Evolutionary conservation across 2,329 filamentous ascomycete species (phyloP).

Genomic region (Neonectria punicea): DNA sequence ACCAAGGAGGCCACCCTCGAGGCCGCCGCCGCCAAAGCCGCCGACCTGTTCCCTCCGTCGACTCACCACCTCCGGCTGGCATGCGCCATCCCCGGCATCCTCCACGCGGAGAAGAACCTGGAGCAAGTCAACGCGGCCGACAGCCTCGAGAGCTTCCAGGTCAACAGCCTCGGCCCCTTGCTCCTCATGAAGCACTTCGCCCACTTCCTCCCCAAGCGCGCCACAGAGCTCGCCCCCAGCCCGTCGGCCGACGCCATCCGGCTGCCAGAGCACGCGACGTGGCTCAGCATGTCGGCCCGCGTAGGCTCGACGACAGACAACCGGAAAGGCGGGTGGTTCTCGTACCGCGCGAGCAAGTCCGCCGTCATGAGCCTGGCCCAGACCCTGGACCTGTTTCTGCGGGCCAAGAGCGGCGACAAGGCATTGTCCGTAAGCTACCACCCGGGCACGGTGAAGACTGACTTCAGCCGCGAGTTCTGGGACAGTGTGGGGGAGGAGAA

Average conservation of each 20-base stretch:
- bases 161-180: constrained; percentile 80
- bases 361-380: constrained; percentile 77
- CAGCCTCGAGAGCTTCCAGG: constrained; percentile 75
- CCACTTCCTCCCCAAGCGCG: constrained; percentile 72
- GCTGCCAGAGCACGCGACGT: constrained; percentile 67
- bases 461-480: constrained; percentile 79
- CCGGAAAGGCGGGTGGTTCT: constrained; percentile 81
- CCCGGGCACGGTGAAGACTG: constrained; percentile 83
- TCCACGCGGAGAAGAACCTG: constrained; percentile 78
- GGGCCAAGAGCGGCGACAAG: constrained; percentile 64
- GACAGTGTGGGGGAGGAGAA: constrained; percentile 66
- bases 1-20: constrained; percentile 71
- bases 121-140: constrained; percentile 68
- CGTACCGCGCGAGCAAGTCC: constrained; percentile 80
- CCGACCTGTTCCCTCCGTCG: constrained; percentile 60
- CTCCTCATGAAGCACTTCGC: constrained; percentile 82
- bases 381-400: constrained; percentile 76
- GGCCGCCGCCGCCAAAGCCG: constrained; percentile 63
- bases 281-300: constrained; percentile 81
- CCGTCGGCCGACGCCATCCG: constrained; percentile 35
- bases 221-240: constrained; percentile 47
- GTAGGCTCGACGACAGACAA: constrained; percentile 82
- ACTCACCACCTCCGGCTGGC: constrained; percentile 73
- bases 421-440: constrained; percentile 78
- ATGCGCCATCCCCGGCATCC: constrained; percentile 76